phyloP scores from a whole-genome alignment of 2,329 filamentous ascomycete genomes.

The Verticillium zaregamsianum region DNA sequence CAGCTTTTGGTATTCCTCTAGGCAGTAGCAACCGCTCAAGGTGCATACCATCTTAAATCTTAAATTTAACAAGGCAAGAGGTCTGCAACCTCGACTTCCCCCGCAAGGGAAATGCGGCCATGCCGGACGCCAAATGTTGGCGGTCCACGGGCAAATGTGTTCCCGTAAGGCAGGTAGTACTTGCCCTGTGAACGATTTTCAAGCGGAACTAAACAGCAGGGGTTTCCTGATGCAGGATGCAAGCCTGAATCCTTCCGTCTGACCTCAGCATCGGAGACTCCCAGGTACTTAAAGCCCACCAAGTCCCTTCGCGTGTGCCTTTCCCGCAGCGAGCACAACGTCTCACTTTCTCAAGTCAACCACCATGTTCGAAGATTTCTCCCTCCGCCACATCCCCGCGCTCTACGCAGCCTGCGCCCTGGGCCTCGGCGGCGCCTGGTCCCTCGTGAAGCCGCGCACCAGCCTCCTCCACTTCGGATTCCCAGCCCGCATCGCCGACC shows the following conservation, averaged over 20 bases:
- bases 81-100: too few relatives aligned
- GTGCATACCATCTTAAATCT: too few relatives aligned
- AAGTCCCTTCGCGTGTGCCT: too few relatives aligned
- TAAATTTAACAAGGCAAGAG: too few relatives aligned
- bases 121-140: too few relatives aligned
- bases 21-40: too few relatives aligned
- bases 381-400: constrained; percentile 11
- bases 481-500: constrained; percentile 9
- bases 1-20: too few relatives aligned
- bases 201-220: too few relatives aligned
- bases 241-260: not conserved
- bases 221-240: not conserved
- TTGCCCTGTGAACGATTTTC: too few relatives aligned
- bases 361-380: constrained; percentile 12
- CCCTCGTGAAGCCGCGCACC: constrained; percentile 11
- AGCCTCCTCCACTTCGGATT: constrained; percentile 15
- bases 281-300: not conserved
- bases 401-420: constrained; percentile 13
- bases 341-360: not conserved
- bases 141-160: too few relatives aligned
- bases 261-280: not conserved
- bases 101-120: too few relatives aligned
- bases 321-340: not conserved
- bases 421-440: constrained; percentile 12
- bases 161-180: too few relatives aligned